Percentiles rank a stretch among this genome's conserved stretches.
Conservation (phyloP, 2,329 filamentous ascomycete genomes). For the Cryoendolithus antarcticus region DNA sequence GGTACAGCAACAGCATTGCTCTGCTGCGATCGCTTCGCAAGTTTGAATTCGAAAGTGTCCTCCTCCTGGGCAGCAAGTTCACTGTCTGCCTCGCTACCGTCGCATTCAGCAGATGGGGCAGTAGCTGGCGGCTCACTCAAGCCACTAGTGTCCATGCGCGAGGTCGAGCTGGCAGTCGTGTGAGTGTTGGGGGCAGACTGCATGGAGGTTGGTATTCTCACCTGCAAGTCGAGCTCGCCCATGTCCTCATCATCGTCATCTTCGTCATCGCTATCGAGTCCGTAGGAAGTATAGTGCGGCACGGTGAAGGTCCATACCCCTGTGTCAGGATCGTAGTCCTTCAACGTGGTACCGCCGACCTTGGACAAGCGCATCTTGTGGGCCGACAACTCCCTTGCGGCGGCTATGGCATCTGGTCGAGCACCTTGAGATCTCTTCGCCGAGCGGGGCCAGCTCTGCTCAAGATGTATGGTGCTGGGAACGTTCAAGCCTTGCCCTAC, state of each 20-base stretch:
- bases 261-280: constrained; percentile 58
- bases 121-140: constrained; percentile 25
- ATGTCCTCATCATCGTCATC: constrained; percentile 50
- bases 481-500: constrained; percentile 85
- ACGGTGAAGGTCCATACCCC: constrained; percentile 87
- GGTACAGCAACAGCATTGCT: constrained; percentile 43
- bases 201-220: constrained; percentile 3
- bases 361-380: constrained; percentile 71
- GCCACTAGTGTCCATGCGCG: constrained; percentile 22
- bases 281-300: constrained; percentile 95
- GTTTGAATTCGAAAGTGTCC: constrained; percentile 45
- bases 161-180: too few species aligned
- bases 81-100: constrained; percentile 5
- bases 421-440: constrained; percentile 27
- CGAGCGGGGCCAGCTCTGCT: constrained; percentile 83
- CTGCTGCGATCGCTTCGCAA: constrained; percentile 31
- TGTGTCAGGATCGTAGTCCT: constrained; percentile 64
- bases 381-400: constrained; percentile 59
- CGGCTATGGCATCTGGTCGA: constrained; percentile 25
- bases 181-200: not conserved
- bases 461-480: constrained; percentile 72
- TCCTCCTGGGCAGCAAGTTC: constrained; percentile 22
- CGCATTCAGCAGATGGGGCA: constrained; percentile 1
- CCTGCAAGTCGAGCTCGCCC: constrained; percentile 5
- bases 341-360: constrained; percentile 69